phyloP scores from a whole-genome alignment of 352 stramenopile species.

The Pythium phragmitis region DNA sequence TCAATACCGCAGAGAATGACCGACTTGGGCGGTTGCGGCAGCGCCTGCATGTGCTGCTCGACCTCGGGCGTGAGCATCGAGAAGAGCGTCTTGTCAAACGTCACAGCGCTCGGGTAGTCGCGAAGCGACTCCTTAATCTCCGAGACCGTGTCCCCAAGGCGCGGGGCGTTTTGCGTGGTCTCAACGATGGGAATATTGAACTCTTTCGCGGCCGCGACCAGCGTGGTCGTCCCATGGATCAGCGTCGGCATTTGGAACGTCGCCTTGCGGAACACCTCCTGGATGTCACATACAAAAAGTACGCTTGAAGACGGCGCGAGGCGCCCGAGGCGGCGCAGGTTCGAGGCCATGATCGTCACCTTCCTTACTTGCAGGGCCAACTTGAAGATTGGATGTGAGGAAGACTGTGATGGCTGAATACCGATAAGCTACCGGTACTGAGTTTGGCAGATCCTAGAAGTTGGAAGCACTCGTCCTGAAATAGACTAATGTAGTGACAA shows the following conservation, averaged over 20 bases:
- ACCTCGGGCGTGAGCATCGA: constrained; percentile 97
- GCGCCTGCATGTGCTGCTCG: constrained; percentile 59
- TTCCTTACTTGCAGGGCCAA: not conserved
- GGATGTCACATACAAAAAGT: constrained; percentile 96
- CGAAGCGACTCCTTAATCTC: constrained; percentile 70
- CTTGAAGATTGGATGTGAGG: constrained; percentile 5
- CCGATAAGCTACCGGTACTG: not conserved
- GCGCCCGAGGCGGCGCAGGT: constrained; percentile 38
- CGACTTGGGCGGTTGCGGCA: constrained; percentile 58
- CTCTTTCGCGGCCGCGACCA: constrained; percentile 71
- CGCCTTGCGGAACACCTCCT: constrained; percentile 94
- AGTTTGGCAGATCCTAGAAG: not conserved
- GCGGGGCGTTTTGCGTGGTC: constrained; percentile 96
- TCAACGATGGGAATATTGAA: constrained; percentile 92
- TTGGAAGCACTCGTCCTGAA: not conserved
- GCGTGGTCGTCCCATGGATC: constrained; percentile 74
- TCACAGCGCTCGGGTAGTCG: constrained; percentile 41
- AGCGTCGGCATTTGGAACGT: constrained; percentile 94
- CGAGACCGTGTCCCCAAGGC: constrained; percentile 88
- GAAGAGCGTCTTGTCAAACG: constrained; percentile 98
- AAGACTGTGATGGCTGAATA: not conserved
- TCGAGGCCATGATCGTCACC: constrained; percentile 3
- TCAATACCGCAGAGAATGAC: constrained; percentile 98
- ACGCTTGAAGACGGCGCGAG: constrained; percentile 68
- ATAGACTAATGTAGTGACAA: too few relatives aligned